Evolutionary conservation across 345 rosid genomes (phyloP).

Genomic region (Noccaea caerulescens): DNA sequence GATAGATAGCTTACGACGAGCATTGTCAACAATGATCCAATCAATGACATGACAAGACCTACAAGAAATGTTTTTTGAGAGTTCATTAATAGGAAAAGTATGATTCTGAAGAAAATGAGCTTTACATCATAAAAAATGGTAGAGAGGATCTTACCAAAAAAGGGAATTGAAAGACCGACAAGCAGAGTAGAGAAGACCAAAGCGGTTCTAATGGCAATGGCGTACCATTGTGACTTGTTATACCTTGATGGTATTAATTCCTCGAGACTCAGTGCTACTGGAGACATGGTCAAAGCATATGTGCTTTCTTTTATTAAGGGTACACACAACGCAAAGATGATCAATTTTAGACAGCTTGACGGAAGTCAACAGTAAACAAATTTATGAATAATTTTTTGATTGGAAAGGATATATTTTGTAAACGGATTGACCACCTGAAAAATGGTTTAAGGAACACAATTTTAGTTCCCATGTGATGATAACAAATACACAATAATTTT

Average conservation of each 20-base stretch:
- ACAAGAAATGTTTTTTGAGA: constrained; percentile 30
- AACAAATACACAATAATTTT: constrained; percentile 1
- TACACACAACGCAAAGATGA: constrained; percentile 1
- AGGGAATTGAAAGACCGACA: constrained; percentile 79
- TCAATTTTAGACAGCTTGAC: background rate
- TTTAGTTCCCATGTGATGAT: background rate
- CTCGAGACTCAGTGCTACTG: constrained; percentile 95
- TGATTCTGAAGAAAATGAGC: background rate
- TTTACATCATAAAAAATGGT: constrained; percentile 5
- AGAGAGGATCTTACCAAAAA: constrained; percentile 65
- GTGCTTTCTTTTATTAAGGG: constrained; percentile 52
- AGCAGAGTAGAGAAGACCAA: constrained; percentile 83
- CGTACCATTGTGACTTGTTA: constrained; percentile 63
- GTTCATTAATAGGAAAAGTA: background rate
- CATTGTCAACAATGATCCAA: constrained; percentile 94
- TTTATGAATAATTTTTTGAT: constrained; percentile 9
- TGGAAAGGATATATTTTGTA: constrained; percentile 83
- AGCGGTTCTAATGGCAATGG: constrained; percentile 70
- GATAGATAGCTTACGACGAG: constrained; percentile 69
- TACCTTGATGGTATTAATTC: constrained; percentile 80
- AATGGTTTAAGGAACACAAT: background rate
- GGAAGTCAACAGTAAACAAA: constrained; percentile 8
- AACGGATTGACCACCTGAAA: constrained; percentile 92
- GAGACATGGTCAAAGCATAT: constrained; percentile 90
- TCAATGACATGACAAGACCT: constrained; percentile 92